phyloP scores from a whole-genome alignment of 441 rosid species.

The Bocquillonia castaneifolia region DNA sequence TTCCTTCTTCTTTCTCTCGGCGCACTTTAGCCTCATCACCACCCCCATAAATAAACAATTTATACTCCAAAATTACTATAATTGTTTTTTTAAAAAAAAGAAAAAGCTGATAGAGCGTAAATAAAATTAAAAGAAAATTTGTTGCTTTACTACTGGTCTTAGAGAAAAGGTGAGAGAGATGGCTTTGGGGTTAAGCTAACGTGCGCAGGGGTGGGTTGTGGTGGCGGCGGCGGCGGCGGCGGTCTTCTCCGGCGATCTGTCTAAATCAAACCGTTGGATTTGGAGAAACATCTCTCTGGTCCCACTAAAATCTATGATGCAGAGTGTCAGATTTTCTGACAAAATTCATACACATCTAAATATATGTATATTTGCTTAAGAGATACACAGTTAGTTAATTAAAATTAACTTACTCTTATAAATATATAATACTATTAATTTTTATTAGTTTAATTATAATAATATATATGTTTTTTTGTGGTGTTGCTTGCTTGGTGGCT shows the following conservation, averaged over 20 bases:
- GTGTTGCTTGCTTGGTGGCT: constrained; percentile 3
- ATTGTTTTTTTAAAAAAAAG: background rate
- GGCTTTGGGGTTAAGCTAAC: constrained; percentile 8
- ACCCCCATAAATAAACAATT: background rate
- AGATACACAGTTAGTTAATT: background rate
- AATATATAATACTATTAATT: background rate
- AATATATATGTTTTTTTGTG: too few species aligned
- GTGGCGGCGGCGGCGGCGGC: too few species aligned
- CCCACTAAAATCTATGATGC: constrained; percentile 4
- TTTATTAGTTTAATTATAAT: background rate
- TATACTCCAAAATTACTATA: background rate
- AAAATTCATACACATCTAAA: too few species aligned
- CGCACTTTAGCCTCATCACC: constrained; percentile 19
- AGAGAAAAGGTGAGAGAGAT: background rate
- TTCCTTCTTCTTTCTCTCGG: constrained; percentile 16
- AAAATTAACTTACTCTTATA: constrained; percentile 4
- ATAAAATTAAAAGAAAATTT: background rate
- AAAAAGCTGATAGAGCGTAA: background rate
- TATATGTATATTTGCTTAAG: background rate
- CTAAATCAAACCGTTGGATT: constrained; percentile 13
- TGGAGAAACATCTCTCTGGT: background rate
- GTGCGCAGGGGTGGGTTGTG: background rate
- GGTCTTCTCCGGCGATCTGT: constrained; percentile 19
- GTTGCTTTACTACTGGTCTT: background rate
- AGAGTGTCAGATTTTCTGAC: constrained; percentile 7